These are phyloP conservation scores for Hydrangea macrophylla DNA, from an alignment of 148 eudicot genomes.

Conservation along the genomic window DNA sequence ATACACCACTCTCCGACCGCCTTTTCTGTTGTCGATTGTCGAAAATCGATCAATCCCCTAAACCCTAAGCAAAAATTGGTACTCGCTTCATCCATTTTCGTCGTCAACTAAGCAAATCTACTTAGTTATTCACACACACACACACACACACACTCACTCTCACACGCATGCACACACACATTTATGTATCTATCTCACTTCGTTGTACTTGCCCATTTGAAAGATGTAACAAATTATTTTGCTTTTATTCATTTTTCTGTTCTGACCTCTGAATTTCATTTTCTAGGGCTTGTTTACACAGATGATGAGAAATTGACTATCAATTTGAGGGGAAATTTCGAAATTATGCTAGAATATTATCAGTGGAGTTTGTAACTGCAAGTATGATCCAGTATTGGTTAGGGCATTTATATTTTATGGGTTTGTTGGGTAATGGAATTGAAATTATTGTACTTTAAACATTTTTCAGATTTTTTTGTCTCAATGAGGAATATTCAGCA, in stretches of 20 bases:
- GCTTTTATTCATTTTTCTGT: neutral
- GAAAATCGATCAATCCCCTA: conserved; percentile 9
- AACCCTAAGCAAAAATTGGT: too few relatives aligned
- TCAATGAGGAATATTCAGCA: conserved; percentile 68
- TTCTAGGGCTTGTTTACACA: too few relatives aligned
- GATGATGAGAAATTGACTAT: too few relatives aligned
- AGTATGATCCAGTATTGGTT: neutral
- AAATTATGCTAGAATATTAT: neutral
- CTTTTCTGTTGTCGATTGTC: neutral
- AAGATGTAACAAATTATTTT: too few relatives aligned
- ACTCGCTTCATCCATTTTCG: too few relatives aligned
- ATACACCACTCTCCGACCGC: neutral
- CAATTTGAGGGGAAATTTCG: too few relatives aligned
- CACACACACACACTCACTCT: neutral
- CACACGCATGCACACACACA: neutral
- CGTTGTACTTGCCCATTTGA: neutral
- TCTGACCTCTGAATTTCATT: neutral
- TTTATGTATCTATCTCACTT: neutral
- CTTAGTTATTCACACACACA: neutral
- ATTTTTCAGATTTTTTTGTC: conserved; percentile 3
- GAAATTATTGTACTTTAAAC: neutral
- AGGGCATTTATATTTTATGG: neutral
- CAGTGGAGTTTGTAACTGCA: neutral
- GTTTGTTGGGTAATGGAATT: conserved; percentile 6
- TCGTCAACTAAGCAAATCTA: neutral